A percentile compares a stretch with the other conserved stretches of the same genome.
Conservation (phyloP, 106 monocot genomes). For the Allium sativum region DNA sequence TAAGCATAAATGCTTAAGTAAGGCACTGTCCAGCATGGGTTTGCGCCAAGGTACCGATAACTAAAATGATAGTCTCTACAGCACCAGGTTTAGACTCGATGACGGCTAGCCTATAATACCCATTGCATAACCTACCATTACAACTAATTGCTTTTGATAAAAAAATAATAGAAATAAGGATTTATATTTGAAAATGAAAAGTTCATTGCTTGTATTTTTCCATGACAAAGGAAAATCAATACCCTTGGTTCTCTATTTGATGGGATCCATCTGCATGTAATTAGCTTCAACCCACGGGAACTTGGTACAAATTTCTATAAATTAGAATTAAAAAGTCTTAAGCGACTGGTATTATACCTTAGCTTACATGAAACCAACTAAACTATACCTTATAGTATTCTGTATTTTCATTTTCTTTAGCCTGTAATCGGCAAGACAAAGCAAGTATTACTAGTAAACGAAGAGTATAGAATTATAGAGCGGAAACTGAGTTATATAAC, state of each 20-base stretch:
- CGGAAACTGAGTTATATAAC: neutral
- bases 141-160: neutral
- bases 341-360: neutral
- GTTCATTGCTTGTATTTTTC: conserved; percentile 2
- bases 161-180: neutral
- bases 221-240: conserved; percentile 54
- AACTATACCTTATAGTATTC: conserved; percentile 24
- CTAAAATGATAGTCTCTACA: too few relatives aligned
- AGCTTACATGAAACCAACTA: neutral
- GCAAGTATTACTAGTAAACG: neutral
- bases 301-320: conserved; percentile 30
- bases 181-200: neutral
- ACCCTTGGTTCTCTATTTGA: conserved; percentile 23
- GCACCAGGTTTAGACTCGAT: too few relatives aligned
- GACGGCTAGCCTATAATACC: too few relatives aligned
- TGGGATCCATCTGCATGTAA: conserved; percentile 48
- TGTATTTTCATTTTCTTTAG: conserved; percentile 1
- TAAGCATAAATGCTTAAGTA: too few relatives aligned
- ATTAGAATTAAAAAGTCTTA: neutral
- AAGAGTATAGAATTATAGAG: neutral
- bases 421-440: neutral
- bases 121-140: conserved; percentile 37
- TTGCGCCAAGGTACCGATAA: too few relatives aligned
- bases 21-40: too few relatives aligned
- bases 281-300: conserved; percentile 34